Conservation (phyloP, 768 basidiomycete genomes). For the Panus rudis region DNA sequence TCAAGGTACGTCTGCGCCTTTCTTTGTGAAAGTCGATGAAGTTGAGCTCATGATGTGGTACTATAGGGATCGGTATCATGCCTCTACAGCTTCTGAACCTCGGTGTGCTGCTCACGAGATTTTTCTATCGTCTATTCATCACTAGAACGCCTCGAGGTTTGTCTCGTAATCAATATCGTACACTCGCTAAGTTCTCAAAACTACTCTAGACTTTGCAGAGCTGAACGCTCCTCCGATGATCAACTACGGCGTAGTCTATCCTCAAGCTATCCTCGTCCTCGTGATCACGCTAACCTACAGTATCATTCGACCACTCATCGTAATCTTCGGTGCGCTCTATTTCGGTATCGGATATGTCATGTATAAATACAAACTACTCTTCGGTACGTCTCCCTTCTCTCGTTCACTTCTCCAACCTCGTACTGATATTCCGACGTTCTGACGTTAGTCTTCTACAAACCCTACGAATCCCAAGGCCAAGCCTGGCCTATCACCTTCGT, state of each 20-base stretch:
- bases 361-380: constrained; percentile 96
- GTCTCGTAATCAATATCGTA: neutral
- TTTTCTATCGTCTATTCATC: constrained; percentile 66
- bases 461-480: constrained; percentile 95
- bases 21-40: too few relatives aligned
- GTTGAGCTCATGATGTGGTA: too few relatives aligned
- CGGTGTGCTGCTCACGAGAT: constrained; percentile 77
- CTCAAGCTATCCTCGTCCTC: constrained; percentile 93
- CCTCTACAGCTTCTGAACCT: constrained; percentile 91
- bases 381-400: constrained; percentile 75
- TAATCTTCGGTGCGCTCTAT: constrained; percentile 92
- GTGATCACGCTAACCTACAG: constrained; percentile 93
- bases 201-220: constrained; percentile 80
- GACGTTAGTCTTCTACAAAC: constrained; percentile 90
- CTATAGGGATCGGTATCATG: constrained; percentile 87
- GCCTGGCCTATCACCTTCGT: constrained; percentile 96
- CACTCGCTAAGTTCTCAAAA: constrained; percentile 1
- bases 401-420: too few relatives aligned
- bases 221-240: constrained; percentile 97
- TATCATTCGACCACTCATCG: constrained; percentile 90
- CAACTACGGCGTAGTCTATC: constrained; percentile 96
- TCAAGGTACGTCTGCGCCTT: constrained; percentile 44
- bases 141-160: constrained; percentile 93
- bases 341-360: constrained; percentile 95
- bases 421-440: too few relatives aligned